These are phyloP conservation scores for Astragalus membranaceus DNA, from an alignment of 306 rosid species.

Conservation along the genomic window DNA sequence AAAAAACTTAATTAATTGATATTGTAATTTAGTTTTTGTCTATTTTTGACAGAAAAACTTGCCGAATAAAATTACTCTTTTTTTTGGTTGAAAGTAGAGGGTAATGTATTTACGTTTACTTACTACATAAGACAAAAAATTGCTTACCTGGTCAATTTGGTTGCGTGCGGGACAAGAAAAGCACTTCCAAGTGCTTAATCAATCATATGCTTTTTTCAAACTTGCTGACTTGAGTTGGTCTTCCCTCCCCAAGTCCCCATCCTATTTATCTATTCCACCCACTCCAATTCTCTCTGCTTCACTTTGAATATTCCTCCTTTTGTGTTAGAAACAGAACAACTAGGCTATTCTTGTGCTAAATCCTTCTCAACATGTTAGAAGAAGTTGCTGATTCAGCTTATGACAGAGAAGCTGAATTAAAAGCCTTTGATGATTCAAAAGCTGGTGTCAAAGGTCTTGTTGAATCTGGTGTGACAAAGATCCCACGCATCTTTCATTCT, in stretches of 20 bases:
- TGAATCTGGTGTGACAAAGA: constrained; percentile 28
- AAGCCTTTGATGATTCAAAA: constrained; percentile 36
- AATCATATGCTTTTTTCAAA: not conserved
- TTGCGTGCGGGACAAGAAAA: not conserved
- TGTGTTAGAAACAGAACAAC: not conserved
- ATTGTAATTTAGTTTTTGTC: too few relatives aligned
- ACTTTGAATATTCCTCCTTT: too few relatives aligned
- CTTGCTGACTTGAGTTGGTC: not conserved
- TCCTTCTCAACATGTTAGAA: not conserved
- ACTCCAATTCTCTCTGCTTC: not conserved
- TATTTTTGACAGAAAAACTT: too few relatives aligned
- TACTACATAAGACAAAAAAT: not conserved
- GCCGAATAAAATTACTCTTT: too few relatives aligned
- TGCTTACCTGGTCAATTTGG: not conserved
- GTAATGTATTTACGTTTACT: too few relatives aligned
- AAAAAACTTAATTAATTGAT: too few relatives aligned
- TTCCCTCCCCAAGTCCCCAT: not conserved
- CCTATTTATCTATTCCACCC: not conserved
- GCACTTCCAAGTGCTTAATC: too few relatives aligned
- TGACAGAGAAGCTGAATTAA: constrained; percentile 27
- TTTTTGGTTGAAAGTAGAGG: too few relatives aligned
- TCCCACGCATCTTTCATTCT: constrained; percentile 35
- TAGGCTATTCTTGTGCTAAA: not conserved
- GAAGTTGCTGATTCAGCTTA: not conserved
- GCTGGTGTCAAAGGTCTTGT: constrained; percentile 39